A percentile compares a stretch with the other conserved stretches of the same genome.
Conservation (phyloP, 345 rosid species). For the Theobroma cacao region DNA sequence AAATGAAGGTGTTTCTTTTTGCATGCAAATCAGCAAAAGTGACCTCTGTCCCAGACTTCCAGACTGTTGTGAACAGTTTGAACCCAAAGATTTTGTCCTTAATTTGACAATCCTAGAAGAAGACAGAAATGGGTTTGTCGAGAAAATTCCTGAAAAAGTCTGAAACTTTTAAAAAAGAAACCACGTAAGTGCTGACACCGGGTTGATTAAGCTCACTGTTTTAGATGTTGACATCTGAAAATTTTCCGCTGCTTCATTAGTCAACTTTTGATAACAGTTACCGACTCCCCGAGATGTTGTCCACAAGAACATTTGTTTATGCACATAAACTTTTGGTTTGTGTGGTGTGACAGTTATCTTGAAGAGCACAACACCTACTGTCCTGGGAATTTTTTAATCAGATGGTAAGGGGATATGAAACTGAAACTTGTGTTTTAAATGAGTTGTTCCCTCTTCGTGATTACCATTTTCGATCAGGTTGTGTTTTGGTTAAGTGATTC, state of each 20-base stretch:
- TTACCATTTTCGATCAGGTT: not conserved
- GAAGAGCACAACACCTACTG: not conserved
- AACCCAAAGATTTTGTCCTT: not conserved
- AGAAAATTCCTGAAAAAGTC: not conserved
- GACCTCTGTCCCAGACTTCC: not conserved
- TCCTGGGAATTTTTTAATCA: not conserved
- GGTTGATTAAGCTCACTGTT: slow-evolving; percentile 7
- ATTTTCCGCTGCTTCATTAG: not conserved
- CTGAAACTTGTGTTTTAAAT: not conserved
- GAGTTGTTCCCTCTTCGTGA: too few species aligned
- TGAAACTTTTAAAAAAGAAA: not conserved
- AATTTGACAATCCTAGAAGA: not conserved
- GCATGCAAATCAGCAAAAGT: not conserved
- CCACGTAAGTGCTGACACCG: slow-evolving; percentile 11
- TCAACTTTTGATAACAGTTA: slow-evolving; percentile 10
- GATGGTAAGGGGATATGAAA: not conserved
- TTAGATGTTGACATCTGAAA: not conserved
- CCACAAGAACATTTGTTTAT: not conserved
- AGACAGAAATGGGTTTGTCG: not conserved
- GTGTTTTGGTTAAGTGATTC: not conserved
- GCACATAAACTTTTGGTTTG: not conserved
- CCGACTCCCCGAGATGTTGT: not conserved
- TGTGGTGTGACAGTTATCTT: not conserved
- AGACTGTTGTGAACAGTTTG: not conserved
- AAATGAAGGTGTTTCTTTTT: not conserved